A percentile compares a stretch with the other conserved stretches of the same genome.
phyloP scores from a whole-genome alignment of 257 asterid genomes.

The Haberlea rhodopensis region DNA sequence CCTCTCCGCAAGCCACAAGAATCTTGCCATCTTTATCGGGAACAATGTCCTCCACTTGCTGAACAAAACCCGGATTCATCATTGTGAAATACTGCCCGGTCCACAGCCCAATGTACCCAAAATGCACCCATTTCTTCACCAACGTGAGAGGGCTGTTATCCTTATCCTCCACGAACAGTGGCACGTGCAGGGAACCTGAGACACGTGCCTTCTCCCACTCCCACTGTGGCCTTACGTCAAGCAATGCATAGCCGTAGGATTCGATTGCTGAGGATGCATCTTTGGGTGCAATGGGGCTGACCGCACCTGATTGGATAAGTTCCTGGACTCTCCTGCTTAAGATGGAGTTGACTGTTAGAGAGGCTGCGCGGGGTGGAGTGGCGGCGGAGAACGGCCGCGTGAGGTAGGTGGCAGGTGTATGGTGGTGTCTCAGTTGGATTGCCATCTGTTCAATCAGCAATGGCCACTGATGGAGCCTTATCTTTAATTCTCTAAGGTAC shows the following conservation, averaged over 20 bases:
- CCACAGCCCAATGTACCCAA: constrained; percentile 92
- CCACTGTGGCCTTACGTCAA: constrained; percentile 91
- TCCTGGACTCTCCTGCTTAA: constrained; percentile 55
- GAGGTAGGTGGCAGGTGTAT: constrained; percentile 41
- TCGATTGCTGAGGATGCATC: constrained; percentile 67
- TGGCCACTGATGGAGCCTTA: no score
- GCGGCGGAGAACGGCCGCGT: constrained; percentile 32
- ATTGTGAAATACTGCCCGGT: constrained; percentile 80
- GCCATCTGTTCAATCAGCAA: no score
- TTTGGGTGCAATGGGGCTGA: constrained; percentile 64
- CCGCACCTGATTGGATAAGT: constrained; percentile 70
- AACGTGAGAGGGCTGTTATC: constrained; percentile 68
- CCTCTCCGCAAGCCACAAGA: constrained; percentile 93
- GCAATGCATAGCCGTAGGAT: constrained; percentile 62
- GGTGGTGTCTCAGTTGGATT: constrained; percentile 49
- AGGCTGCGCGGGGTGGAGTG: constrained; percentile 38
- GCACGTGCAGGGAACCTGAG: constrained; percentile 75
- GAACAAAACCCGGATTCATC: constrained; percentile 58
- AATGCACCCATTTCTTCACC: constrained; percentile 93
- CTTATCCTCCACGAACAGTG: constrained; percentile 73
- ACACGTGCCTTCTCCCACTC: constrained; percentile 86
- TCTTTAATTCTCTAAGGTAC: no score
- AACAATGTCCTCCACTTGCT: constrained; percentile 48
- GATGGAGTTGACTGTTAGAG: constrained; percentile 38
- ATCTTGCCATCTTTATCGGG: constrained; percentile 74